Evolutionary conservation across 305 asterid species (phyloP).

Genomic region (Fraxinus ornus): DNA sequence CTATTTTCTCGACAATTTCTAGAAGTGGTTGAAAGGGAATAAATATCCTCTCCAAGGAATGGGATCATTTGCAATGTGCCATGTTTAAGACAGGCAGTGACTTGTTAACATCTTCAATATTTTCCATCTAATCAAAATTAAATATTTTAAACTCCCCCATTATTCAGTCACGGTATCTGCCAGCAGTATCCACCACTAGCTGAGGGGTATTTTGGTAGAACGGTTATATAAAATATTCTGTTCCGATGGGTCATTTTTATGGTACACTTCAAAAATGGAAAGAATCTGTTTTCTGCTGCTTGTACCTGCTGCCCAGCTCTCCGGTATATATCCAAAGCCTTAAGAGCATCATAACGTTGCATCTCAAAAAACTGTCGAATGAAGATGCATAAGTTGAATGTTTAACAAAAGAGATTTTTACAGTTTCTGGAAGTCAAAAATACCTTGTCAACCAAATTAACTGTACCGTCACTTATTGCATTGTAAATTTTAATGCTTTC

Average conservation of each 20-base stretch:
- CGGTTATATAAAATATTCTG: background rate
- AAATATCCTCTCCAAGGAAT: background rate
- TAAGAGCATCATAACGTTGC: slow-evolving; percentile 91
- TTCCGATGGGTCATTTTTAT: background rate
- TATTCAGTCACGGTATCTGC: background rate
- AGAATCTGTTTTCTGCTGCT: background rate
- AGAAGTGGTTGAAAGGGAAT: background rate
- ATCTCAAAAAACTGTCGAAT: slow-evolving; percentile 85
- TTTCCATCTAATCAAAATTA: background rate
- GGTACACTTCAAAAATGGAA: background rate
- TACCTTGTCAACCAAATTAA: slow-evolving; percentile 98
- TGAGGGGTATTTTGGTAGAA: background rate
- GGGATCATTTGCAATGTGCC: background rate
- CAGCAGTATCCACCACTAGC: background rate
- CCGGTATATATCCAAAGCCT: slow-evolving; percentile 84
- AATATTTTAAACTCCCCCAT: background rate
- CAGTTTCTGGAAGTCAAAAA: slow-evolving; percentile 17
- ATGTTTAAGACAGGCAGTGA: background rate
- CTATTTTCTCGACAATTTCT: background rate
- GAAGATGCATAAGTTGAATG: slow-evolving; percentile 18
- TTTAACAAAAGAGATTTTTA: background rate
- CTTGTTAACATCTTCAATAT: background rate
- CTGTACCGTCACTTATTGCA: slow-evolving; percentile 83
- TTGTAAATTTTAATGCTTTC: slow-evolving; percentile 88
- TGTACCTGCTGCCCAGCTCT: slow-evolving; percentile 91